phyloP scores from a whole-genome alignment of 2,329 filamentous ascomycete genomes.

The Phaeophleospora eucalypticola region DNA sequence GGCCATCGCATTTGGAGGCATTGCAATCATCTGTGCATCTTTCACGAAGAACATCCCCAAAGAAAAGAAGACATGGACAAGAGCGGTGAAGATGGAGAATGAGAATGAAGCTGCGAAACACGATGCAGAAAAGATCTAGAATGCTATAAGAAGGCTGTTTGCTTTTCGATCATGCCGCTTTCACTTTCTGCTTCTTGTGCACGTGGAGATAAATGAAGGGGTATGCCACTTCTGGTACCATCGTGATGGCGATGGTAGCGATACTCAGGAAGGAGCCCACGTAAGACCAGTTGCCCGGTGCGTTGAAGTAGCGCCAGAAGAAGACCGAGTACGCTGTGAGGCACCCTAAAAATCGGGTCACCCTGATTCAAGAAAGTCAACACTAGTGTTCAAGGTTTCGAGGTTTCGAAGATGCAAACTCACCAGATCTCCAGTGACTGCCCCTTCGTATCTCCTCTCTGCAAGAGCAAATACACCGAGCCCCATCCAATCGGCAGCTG shows the following conservation, averaged over 20 bases:
- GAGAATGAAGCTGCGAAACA: constrained; percentile 1
- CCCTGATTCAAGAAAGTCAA: constrained; percentile 24
- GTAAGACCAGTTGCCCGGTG: constrained; percentile 38
- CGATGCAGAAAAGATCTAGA: background rate
- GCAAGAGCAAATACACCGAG: constrained; percentile 30
- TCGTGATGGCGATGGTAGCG: constrained; percentile 33
- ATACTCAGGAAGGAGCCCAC: constrained; percentile 35
- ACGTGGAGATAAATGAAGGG: constrained; percentile 36
- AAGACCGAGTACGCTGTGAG: constrained; percentile 38
- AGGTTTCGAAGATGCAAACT: constrained; percentile 5
- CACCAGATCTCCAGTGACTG: constrained; percentile 41
- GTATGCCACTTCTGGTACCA: constrained; percentile 38
- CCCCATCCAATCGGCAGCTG: constrained; percentile 40
- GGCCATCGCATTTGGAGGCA: constrained; percentile 11
- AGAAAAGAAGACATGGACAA: constrained; percentile 12
- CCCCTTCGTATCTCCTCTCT: constrained; percentile 34
- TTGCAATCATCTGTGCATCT: constrained; percentile 11
- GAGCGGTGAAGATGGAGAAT: constrained; percentile 16
- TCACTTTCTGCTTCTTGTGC: constrained; percentile 2
- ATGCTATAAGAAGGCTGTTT: background rate
- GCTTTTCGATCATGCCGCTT: background rate
- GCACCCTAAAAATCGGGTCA: constrained; percentile 38
- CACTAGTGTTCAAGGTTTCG: background rate
- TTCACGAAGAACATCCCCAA: constrained; percentile 13
- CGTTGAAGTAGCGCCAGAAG: constrained; percentile 38